Evolutionary conservation across 176 grass and related monocot species (phyloP).

Genomic region (Alloteropsis semialata): DNA sequence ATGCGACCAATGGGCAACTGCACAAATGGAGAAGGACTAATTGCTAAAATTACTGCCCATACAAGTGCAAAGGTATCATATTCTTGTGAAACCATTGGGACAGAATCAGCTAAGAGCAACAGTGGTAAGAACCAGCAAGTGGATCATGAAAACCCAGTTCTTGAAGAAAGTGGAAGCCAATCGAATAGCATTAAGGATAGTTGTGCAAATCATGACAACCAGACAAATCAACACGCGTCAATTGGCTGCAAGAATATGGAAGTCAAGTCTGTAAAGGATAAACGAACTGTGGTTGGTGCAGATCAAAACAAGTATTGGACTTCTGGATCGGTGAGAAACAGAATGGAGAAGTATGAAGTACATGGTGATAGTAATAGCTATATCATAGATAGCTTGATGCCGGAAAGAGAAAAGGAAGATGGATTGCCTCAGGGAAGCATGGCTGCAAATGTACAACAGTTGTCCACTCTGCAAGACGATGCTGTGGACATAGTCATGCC

Average conservation of each 20-base stretch:
- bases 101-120: conserved; percentile 2
- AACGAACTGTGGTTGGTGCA: background rate
- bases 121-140: conserved; percentile 6
- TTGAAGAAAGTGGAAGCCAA: background rate
- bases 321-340: background rate
- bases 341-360: background rate
- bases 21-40: background rate
- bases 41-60: conserved; percentile 8
- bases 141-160: conserved; percentile 3
- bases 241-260: background rate
- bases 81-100: conserved; percentile 11
- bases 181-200: background rate
- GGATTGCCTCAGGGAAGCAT: background rate
- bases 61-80: background rate
- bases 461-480: background rate
- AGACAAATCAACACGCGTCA: background rate
- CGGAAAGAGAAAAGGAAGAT: background rate
- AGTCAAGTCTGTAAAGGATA: background rate
- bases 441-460: background rate
- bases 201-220: background rate
- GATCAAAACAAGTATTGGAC: background rate
- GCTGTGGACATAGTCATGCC: background rate
- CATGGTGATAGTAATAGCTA: background rate
- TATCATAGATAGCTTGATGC: background rate
- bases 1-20: background rate